Conservation (phyloP, 2,329 filamentous ascomycete genomes). For the Xenosphaeropsis pyriputrescens region DNA sequence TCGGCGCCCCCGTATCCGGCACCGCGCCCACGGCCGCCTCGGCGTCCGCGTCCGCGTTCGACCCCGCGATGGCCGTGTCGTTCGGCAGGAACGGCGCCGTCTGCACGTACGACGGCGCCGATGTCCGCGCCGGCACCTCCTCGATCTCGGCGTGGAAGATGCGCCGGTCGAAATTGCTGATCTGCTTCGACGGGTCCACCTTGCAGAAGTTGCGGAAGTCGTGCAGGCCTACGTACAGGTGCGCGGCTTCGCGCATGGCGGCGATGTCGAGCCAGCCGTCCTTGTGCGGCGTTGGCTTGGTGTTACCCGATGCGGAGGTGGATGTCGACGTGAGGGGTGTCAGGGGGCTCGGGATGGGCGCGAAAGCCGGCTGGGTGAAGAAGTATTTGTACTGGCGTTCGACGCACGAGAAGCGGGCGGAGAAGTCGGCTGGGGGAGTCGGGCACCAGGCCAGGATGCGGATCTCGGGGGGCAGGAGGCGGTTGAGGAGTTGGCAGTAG, state of each 20-base stretch:
- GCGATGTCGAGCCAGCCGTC: slow-evolving; percentile 78
- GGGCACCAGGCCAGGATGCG: slow-evolving; percentile 89
- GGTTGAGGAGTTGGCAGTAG: slow-evolving; percentile 75
- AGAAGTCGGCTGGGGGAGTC: slow-evolving; percentile 62
- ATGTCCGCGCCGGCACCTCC: slow-evolving; percentile 40
- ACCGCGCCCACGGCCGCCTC: background rate
- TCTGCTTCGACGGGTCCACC: slow-evolving; percentile 78
- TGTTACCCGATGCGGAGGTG: slow-evolving; percentile 11
- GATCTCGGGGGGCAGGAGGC: slow-evolving; percentile 78
- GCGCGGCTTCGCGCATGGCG: slow-evolving; percentile 73
- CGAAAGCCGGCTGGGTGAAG: slow-evolving; percentile 86
- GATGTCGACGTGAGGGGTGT: slow-evolving; percentile 17
- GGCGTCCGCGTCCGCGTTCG: background rate
- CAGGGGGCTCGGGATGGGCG: slow-evolving; percentile 43
- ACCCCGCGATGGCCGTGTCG: slow-evolving; percentile 6
- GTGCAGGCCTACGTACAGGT: slow-evolving; percentile 65
- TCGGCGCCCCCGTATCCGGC: slow-evolving; percentile 21
- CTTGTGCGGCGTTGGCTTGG: slow-evolving; percentile 21
- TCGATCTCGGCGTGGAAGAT: slow-evolving; percentile 75
- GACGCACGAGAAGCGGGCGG: slow-evolving; percentile 81
- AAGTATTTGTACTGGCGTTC: slow-evolving; percentile 93
- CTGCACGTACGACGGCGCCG: slow-evolving; percentile 40
- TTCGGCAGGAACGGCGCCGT: slow-evolving; percentile 26
- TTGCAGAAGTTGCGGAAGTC: slow-evolving; percentile 98
- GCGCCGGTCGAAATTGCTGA: slow-evolving; percentile 64